Percentiles rank a stretch among this genome's conserved stretches.
These are phyloP conservation scores for Graphilbum sp. DNA, from an alignment of 2,329 filamentous ascomycete species.

Conservation along the genomic window DNA sequence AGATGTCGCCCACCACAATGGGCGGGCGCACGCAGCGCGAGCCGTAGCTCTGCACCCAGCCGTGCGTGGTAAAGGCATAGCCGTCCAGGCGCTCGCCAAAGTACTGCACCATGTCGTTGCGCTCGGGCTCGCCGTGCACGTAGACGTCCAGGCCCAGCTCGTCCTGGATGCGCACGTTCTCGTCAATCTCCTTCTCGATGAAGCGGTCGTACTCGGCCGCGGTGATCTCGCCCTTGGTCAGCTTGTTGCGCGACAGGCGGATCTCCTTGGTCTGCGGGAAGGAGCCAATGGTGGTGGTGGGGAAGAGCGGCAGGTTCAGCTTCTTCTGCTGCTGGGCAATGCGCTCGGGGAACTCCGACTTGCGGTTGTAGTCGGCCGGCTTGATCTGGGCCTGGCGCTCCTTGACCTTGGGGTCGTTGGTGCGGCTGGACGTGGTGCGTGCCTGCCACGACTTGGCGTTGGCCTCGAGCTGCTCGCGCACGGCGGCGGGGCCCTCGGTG, in stretches of 20 bases:
- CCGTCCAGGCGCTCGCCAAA: slow-evolving; percentile 95
- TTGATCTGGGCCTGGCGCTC: slow-evolving; percentile 84
- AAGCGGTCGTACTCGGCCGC: slow-evolving; percentile 91
- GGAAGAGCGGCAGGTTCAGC: slow-evolving; percentile 91
- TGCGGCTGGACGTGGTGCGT: slow-evolving; percentile 80
- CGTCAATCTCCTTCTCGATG: slow-evolving; percentile 96
- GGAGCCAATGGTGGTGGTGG: slow-evolving; percentile 96
- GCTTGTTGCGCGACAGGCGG: slow-evolving; percentile 89
- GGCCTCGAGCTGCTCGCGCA: slow-evolving; percentile 80
- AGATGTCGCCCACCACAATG: slow-evolving; percentile 97
- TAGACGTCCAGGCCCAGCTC: slow-evolving; percentile 94
- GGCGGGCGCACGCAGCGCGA: slow-evolving; percentile 96
- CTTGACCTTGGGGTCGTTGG: slow-evolving; percentile 96
- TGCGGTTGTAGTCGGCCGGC: slow-evolving; percentile 74
- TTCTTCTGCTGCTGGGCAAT: slow-evolving; percentile 80
- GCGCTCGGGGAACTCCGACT: slow-evolving; percentile 72
- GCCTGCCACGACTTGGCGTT: slow-evolving; percentile 90
- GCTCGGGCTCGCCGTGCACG: slow-evolving; percentile 97
- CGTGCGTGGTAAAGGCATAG: slow-evolving; percentile 97
- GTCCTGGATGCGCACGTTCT: slow-evolving; percentile 92
- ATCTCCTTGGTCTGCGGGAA: slow-evolving; percentile 99
- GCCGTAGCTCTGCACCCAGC: slow-evolving; percentile 94
- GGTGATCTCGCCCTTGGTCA: slow-evolving; percentile 97
- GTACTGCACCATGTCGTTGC: slow-evolving; percentile 99
- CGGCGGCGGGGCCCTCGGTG: slow-evolving; percentile 75